These are phyloP conservation scores for Daldinia vernicosa DNA, from an alignment of 495 filamentous ascomycete species.

Conservation along the genomic window DNA sequence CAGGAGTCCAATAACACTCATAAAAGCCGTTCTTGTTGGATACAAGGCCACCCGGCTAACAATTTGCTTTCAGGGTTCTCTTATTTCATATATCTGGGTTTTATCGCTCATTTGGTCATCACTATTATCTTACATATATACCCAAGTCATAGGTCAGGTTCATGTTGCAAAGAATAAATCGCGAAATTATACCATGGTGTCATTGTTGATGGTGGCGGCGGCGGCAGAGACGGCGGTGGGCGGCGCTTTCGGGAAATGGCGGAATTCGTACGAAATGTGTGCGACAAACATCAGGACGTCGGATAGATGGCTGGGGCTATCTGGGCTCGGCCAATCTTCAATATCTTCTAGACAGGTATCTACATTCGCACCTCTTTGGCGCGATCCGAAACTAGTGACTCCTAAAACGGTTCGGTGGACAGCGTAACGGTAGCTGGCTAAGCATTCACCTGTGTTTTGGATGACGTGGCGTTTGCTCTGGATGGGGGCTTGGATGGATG, in stretches of 20 bases:
- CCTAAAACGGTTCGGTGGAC: slow-evolving; percentile 15
- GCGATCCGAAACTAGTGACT: slow-evolving; percentile 4
- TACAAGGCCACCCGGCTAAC: neutral
- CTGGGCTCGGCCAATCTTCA: neutral
- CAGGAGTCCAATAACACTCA: neutral
- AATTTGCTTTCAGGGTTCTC: slow-evolving; percentile 6
- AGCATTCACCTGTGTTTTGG: slow-evolving; percentile 27
- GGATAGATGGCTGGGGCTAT: slow-evolving; percentile 8
- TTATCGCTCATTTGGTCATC: slow-evolving; percentile 25
- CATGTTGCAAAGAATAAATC: slow-evolving; percentile 38
- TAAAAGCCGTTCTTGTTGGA: neutral
- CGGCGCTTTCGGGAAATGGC: slow-evolving; percentile 25
- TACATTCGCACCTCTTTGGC: slow-evolving; percentile 7
- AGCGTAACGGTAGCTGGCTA: slow-evolving; percentile 14
- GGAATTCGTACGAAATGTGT: slow-evolving; percentile 10
- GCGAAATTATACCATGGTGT: slow-evolving; percentile 35
- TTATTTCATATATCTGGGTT: slow-evolving; percentile 26
- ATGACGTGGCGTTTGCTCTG: slow-evolving; percentile 33
- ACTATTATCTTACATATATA: slow-evolving; percentile 37
- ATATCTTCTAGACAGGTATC: slow-evolving; percentile 11
- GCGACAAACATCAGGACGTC: slow-evolving; percentile 17
- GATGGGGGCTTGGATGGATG: slow-evolving; percentile 11
- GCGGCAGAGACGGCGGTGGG: slow-evolving; percentile 4
- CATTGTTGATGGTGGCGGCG: slow-evolving; percentile 17
- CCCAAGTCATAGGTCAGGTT: slow-evolving; percentile 45